phyloP scores from a whole-genome alignment of 78 protist species.

The Planoprotostelium fungivorum region DNA sequence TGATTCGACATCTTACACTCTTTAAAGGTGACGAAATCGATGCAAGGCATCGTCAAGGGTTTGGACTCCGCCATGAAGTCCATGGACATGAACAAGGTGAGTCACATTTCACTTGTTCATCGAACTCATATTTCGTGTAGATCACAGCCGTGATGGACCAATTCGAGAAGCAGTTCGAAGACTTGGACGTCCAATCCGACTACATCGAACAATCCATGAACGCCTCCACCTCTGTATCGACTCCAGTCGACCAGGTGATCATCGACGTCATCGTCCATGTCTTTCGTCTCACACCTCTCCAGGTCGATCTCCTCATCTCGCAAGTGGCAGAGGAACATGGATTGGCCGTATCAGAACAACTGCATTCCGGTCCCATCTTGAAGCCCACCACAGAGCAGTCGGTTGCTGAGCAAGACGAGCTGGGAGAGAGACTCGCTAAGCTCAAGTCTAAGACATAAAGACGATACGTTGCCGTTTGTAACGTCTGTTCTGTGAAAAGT shows the following conservation, averaged over 20 bases:
- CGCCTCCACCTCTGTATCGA: conserved; percentile 66
- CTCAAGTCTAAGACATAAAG: not conserved
- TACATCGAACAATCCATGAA: conserved; percentile 87
- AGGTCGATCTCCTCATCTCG: conserved; percentile 72
- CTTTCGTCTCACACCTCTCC: not conserved
- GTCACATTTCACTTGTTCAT: not conserved
- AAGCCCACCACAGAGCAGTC: not conserved
- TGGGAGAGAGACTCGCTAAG: not conserved
- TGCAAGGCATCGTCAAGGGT: conserved; percentile 75
- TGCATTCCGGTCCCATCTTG: conserved; percentile 38
- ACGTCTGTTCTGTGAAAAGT: too few species aligned
- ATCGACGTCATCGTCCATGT: not conserved
- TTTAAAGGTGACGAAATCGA: conserved; percentile 67
- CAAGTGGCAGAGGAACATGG: conserved; percentile 94
- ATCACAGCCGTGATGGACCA: conserved; percentile 87
- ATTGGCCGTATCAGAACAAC: conserved; percentile 57
- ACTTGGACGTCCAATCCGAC: conserved; percentile 82
- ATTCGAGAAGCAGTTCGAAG: conserved; percentile 93
- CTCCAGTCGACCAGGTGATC: conserved; percentile 83
- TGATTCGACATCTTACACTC: not conserved
- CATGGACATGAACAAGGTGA: conserved; percentile 83
- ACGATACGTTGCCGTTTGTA: too few species aligned
- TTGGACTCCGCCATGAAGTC: conserved; percentile 81
- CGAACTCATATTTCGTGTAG: conserved; percentile 6
- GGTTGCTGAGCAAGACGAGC: not conserved